phyloP scores from a whole-genome alignment of 2,329 filamentous ascomycete genomes.

The Microascus cirrosus region DNA sequence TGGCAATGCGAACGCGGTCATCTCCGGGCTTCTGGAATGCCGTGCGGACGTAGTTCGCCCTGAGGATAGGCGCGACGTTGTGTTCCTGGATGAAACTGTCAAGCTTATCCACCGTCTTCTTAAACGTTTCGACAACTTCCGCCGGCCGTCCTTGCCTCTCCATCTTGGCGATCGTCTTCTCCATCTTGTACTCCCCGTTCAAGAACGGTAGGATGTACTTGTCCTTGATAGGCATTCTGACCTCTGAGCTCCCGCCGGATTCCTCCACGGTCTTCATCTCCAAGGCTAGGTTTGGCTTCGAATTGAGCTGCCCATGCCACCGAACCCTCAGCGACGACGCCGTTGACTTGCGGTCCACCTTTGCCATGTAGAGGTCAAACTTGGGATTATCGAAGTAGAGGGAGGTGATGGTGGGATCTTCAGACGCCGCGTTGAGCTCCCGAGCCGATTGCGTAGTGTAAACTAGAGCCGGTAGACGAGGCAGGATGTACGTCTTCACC shows the following conservation, averaged over 20 bases:
- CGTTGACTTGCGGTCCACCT: slow-evolving; percentile 64
- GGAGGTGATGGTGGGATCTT: slow-evolving; percentile 87
- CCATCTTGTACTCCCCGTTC: slow-evolving; percentile 78
- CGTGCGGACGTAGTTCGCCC: slow-evolving; percentile 87
- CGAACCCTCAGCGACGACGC: slow-evolving; percentile 76
- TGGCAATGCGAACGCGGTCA: slow-evolving; percentile 78
- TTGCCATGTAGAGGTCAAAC: slow-evolving; percentile 78
- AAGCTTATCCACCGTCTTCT: slow-evolving; percentile 62
- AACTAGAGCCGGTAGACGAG: slow-evolving; percentile 79
- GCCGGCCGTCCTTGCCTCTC: slow-evolving; percentile 60
- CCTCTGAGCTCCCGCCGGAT: slow-evolving; percentile 67
- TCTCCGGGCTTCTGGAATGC: slow-evolving; percentile 95
- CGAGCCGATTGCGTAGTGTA: slow-evolving; percentile 85
- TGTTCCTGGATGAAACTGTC: slow-evolving; percentile 70
- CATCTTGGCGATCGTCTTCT: slow-evolving; percentile 83
- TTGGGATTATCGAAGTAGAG: slow-evolving; percentile 88
- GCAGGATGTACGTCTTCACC: slow-evolving; percentile 90
- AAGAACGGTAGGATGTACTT: slow-evolving; percentile 89
- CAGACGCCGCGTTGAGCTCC: slow-evolving; percentile 58
- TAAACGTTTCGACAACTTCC: slow-evolving; percentile 57
- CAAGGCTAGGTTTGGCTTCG: slow-evolving; percentile 69
- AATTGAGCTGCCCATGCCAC: slow-evolving; percentile 79
- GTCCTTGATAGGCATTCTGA: slow-evolving; percentile 77
- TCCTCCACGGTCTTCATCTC: slow-evolving; percentile 83
- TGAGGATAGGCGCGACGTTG: slow-evolving; percentile 70